Base-by-base conservation (phyloP, 495 filamentous ascomycete species). In the Chaetomidium leptoderma region DNA sequence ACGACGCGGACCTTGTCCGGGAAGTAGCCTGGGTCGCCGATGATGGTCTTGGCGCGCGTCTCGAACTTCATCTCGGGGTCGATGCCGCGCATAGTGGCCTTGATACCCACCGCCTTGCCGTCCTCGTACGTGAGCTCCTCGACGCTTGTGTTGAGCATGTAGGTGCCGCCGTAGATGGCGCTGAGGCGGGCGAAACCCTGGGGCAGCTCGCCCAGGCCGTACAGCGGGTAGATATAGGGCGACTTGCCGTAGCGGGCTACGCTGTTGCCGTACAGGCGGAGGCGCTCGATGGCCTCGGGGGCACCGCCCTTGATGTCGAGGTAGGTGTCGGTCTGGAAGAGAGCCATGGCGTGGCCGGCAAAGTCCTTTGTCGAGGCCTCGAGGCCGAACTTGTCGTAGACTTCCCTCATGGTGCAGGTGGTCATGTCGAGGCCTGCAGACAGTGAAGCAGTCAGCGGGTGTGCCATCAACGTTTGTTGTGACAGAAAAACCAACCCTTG, bases 191-290 rank as follows among this genome's bases (percentile, higher is more conserved):
- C 95, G 70, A 99, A 99, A 53, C 95, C 92, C 78, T 99, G 95
- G 26, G 93, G 93, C 35, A 99, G 84, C 76, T 99, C 93, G 66
- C 95, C 93, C 23, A 99, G 83, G 57, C 93, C 93, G 74, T 99
- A 97, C 13, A 97, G 87, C 19, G 93, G 93, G 78, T 97, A 99
- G 76, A 99, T 97, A 76, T 99, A 99, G 16, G 93, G 93, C 19
- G 92, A 96, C 76, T 96, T 97, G 70, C 93, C 93, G 74, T 97
- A 97, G 59, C 95, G 86, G 35, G 93, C 91, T 80, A 99, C 96
- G 26, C 90, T 95, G 79, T 95, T 97, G 64, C 92, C 93, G 74
- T 99, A 99, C 51, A 99, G 81, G 60, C 90, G 85, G 70, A 97
- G 96, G 60, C 91, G 91, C 71, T 89, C 84, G 68, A 97, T 90